phyloP scores from a whole-genome alignment of 257 asterid species.

The Fraxinus cuspidata region DNA sequence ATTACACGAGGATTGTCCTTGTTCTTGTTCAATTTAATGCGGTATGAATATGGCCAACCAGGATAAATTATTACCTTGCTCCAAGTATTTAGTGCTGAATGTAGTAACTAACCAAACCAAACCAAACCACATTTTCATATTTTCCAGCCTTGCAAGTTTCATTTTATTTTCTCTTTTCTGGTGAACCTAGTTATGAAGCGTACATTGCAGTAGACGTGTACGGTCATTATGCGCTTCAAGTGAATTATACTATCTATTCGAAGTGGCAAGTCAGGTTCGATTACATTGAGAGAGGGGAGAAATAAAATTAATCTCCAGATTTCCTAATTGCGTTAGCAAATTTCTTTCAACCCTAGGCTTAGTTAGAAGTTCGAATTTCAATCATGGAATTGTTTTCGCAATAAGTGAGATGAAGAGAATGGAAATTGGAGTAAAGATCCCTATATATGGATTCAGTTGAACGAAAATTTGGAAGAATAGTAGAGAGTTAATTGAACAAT shows the following conservation, averaged over 20 bases:
- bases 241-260: too few species aligned
- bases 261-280: not conserved
- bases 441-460: too few species aligned
- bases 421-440: too few species aligned
- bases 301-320: too few species aligned
- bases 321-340: too few species aligned
- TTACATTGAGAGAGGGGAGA: not conserved
- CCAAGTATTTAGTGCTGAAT: not conserved
- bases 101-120: not conserved
- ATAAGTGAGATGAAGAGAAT: too few species aligned
- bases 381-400: too few species aligned
- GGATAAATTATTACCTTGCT: not conserved
- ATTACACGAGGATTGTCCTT: conserved; percentile 69
- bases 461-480: too few species aligned
- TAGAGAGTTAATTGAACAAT: too few species aligned
- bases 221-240: not conserved
- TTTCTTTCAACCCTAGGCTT: too few species aligned
- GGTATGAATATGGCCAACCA: not conserved
- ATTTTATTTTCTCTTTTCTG: not conserved
- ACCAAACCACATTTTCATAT: not conserved
- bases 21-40: conserved; percentile 22
- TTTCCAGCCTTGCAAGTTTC: not conserved
- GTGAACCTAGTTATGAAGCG: not conserved
- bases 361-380: too few species aligned
- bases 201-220: not conserved